Base-by-base conservation (phyloP, 768 basidiomycete genomes). In the Mycena epipterygia region DNA sequence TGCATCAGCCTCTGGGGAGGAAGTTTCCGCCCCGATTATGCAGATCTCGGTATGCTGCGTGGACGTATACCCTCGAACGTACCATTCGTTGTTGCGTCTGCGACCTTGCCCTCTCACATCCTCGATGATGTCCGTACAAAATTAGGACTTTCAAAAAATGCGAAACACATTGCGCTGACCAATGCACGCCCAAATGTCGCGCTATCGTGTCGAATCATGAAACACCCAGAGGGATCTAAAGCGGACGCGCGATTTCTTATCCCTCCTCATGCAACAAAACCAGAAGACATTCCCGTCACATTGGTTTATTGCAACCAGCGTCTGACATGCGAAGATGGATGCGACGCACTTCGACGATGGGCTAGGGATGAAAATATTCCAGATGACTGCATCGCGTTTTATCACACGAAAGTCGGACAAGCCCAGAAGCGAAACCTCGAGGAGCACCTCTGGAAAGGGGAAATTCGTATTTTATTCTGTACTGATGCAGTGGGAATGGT, bases 401-500 rank as follows among this genome's bases (percentile, higher is more conserved):
- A 78, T 53, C 76, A 78, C 62, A 74, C 77, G 1, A 62, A 63
- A 14, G 44, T 79, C 21, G 78, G 78, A 1, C 49, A 56, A 27
- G 64, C 69, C 11, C 65, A 58, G 21, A 76, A 79, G 63, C 75
- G 73, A 4, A 27, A 74, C 33, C 39, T 75, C 1, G 75, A 75
- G 46, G 56, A 69, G 27, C 21, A 8, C 23, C 64, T 76, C 11
- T 44, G 52, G 0, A 42, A 60, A 4, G 77, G 77, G 5, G 35
- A 51, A 27, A 55, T 78, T 14, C 75, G 74, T 2, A 71, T 78
- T 49, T 30, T 76, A 19, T 68, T 70, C 29, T 76, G 75, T 42
- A 80, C 78, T 27, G 74, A 77, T 35, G 77, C 78, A 5, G 57
- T 76, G 5, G 77, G 79, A 41, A 79, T 80, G 79, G 79, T 79